Evolutionary conservation across 2,329 filamentous ascomycete species (phyloP).

Genomic region (Clarireedia monteithiana): DNA sequence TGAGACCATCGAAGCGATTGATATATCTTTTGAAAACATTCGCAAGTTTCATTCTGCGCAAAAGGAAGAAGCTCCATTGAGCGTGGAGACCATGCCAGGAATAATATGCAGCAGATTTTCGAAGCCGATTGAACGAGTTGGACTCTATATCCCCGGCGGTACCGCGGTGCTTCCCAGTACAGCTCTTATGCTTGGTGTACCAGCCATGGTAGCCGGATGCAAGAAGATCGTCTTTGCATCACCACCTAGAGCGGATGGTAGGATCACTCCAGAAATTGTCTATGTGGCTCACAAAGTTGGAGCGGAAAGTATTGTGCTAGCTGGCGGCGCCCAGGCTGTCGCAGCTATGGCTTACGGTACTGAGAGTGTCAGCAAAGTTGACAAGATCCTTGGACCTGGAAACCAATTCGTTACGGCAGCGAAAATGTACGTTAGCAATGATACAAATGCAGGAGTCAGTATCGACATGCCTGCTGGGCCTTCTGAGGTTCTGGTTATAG

Average conservation of each 20-base stretch:
- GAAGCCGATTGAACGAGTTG: slow-evolving; percentile 89
- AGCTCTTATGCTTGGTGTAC: slow-evolving; percentile 95
- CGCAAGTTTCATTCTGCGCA: slow-evolving; percentile 89
- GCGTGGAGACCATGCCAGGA: slow-evolving; percentile 96
- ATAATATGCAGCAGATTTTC: slow-evolving; percentile 91
- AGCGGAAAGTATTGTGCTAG: slow-evolving; percentile 90
- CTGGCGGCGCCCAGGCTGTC: slow-evolving; percentile 90
- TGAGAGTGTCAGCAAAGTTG: slow-evolving; percentile 87
- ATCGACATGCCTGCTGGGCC: slow-evolving; percentile 99
- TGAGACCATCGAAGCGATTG: slow-evolving; percentile 88
- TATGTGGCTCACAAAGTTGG: slow-evolving; percentile 96
- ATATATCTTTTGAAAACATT: slow-evolving; percentile 91
- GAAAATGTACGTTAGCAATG: slow-evolving; percentile 97
- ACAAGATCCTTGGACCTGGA: slow-evolving; percentile 95
- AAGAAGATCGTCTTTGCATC: slow-evolving; percentile 90
- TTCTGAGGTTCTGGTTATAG: slow-evolving; percentile 92
- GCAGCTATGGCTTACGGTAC: slow-evolving; percentile 97
- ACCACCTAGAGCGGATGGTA: slow-evolving; percentile 81
- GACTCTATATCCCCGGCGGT: slow-evolving; percentile 89
- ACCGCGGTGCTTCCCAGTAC: slow-evolving; percentile 96
- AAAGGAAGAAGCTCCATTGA: slow-evolving; percentile 70
- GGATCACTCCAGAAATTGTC: slow-evolving; percentile 91
- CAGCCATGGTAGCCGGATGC: slow-evolving; percentile 95
- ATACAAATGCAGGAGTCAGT: slow-evolving; percentile 87
- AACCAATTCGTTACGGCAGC: slow-evolving; percentile 98